These are phyloP conservation scores for Colletotrichum abscissum DNA, from an alignment of 2,329 filamentous ascomycete species.

Conservation along the genomic window DNA sequence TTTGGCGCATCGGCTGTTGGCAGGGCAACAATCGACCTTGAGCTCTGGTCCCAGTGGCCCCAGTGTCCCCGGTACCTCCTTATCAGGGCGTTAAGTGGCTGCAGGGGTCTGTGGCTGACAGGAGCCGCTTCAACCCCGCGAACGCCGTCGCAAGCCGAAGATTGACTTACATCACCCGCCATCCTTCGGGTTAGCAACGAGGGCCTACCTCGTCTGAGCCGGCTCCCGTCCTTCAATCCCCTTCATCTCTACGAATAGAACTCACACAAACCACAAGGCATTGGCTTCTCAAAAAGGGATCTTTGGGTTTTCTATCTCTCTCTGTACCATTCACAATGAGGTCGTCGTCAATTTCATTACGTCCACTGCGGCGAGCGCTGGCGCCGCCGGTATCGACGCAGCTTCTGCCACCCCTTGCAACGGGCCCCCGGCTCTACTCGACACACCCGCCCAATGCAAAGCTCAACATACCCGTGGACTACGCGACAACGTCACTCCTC, in stretches of 20 bases:
- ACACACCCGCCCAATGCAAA: slow-evolving; percentile 69
- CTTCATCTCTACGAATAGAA: background rate
- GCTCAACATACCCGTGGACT: slow-evolving; percentile 90
- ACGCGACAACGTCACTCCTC: slow-evolving; percentile 82
- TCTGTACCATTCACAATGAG: slow-evolving; percentile 23
- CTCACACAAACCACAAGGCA: background rate
- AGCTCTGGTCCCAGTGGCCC: too few relatives aligned
- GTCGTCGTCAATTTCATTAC: slow-evolving; percentile 17
- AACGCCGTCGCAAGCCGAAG: slow-evolving; percentile 39
- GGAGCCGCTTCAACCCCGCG: slow-evolving; percentile 35
- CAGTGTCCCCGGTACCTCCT: slow-evolving; percentile 8
- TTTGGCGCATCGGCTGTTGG: slow-evolving; percentile 47
- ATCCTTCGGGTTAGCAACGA: slow-evolving; percentile 29
- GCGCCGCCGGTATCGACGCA: slow-evolving; percentile 22
- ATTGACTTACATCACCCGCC: slow-evolving; percentile 35
- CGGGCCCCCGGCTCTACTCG: slow-evolving; percentile 56
- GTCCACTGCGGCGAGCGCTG: slow-evolving; percentile 32
- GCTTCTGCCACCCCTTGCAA: slow-evolving; percentile 9
- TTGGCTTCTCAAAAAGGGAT: slow-evolving; percentile 13
- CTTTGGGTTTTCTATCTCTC: background rate
- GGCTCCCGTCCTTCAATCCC: slow-evolving; percentile 8
- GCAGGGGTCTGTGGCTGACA: slow-evolving; percentile 6
- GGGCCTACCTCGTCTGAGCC: slow-evolving; percentile 22
- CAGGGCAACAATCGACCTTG: slow-evolving; percentile 51
- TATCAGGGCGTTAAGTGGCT: slow-evolving; percentile 39